Base-by-base conservation (phyloP, 2,329 filamentous ascomycete genomes). In the Cordyceps farinosa region DNA sequence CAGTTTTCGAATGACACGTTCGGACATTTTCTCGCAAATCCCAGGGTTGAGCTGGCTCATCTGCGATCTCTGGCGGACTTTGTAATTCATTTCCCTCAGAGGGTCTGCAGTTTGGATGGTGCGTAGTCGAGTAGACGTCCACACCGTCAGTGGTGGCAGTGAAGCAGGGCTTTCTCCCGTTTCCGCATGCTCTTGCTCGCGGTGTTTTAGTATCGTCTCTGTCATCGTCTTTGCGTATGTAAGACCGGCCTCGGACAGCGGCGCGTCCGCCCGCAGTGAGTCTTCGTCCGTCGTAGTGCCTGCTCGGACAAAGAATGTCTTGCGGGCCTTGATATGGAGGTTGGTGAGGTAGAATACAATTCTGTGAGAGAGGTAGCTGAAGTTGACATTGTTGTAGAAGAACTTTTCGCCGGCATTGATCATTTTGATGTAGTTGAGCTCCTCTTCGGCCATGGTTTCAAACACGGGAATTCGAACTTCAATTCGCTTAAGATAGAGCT, bases 301-400 rank as follows among this genome's bases (percentile, higher is more conserved):
- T 57, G 94, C 89, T 66, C 94, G 86, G 54, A 89, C 93, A 75
- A 98, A 98, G 76, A 96, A 98, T 7, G 92, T 98, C 66, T 91
- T 91, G 63, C 94, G 87, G 55, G 90, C 90, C 76, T 99, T 98
- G 81, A 97, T 97, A 76, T 99, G 95, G 30, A 98, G 82, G 72
- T 99, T 99, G 72, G 97, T 91, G 53, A 99, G 86, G 76, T 98
- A 99, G 77, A 99, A 99, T 62, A 99, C 94, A 68, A 99, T 99
- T 65, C 95, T 88, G 74, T 99, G 93, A 0, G 93, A 96, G 38
- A 99, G 84, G 73, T 99, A 99, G 70, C 93, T 94, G 75, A 99
- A 98, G 72, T 90, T 93, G 74, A 95, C 91, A 69, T 98, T 97
- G 79, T 99, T 99, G 77, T 98, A 94, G 70, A 94, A 90, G 72